These are phyloP conservation scores for Fraxinus sp. DNA, from an alignment of 305 asterid genomes.

Conservation along the genomic window DNA sequence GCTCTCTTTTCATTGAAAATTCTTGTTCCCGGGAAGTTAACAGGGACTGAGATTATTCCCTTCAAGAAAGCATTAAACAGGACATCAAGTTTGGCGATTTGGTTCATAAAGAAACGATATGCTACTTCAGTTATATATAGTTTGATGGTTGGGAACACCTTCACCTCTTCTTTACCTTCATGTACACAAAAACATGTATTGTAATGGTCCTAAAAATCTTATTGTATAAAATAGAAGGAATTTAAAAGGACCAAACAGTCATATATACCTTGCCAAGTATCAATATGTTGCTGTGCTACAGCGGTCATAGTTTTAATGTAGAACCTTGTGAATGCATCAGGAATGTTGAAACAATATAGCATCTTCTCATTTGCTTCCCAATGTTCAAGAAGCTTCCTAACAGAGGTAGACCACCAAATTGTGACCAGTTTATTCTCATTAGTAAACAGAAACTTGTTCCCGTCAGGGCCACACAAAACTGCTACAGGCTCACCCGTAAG, in stretches of 20 bases:
- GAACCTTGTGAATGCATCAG: slow-evolving; percentile 29
- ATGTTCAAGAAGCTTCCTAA: slow-evolving; percentile 25
- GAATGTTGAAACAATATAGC: slow-evolving; percentile 27
- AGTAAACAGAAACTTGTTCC: slow-evolving; percentile 31
- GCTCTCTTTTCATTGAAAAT: slow-evolving; percentile 24
- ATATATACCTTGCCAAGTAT: slow-evolving; percentile 32
- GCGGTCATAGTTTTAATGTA: slow-evolving; percentile 26
- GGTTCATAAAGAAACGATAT: slow-evolving; percentile 31
- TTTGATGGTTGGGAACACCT: slow-evolving; percentile 25
- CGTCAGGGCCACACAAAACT: slow-evolving; percentile 20
- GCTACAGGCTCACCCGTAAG: slow-evolving; percentile 25
- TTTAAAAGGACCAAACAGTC: neutral
- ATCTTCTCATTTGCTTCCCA: slow-evolving; percentile 33
- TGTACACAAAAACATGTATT: neutral
- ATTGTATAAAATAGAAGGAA: neutral
- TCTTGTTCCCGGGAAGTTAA: slow-evolving; percentile 32
- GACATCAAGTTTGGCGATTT: slow-evolving; percentile 18
- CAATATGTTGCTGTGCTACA: slow-evolving; percentile 30
- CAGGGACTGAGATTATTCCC: slow-evolving; percentile 31
- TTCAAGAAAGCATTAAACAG: slow-evolving; percentile 32
- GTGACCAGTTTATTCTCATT: slow-evolving; percentile 33
- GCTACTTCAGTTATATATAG: slow-evolving; percentile 32
- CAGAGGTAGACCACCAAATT: slow-evolving; percentile 36
- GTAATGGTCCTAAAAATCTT: neutral
- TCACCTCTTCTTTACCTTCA: slow-evolving; percentile 25